Conservation (phyloP, 805 yeast genomes). For the Candida krabiensis region DNA sequence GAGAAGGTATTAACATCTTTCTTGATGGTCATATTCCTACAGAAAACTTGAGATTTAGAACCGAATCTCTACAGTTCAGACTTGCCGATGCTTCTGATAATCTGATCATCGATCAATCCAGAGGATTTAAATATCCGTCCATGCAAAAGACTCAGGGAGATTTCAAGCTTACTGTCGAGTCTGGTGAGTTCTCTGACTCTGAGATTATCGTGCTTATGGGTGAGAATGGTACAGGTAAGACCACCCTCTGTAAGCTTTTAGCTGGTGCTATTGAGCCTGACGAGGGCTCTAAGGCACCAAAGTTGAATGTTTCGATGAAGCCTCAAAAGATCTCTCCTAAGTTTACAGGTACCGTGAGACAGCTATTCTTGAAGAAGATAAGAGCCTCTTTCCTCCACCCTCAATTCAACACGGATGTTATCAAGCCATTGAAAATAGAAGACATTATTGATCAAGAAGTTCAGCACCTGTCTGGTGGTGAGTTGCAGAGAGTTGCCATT, state of each 20-base stretch:
- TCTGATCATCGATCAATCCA: conserved; percentile 71
- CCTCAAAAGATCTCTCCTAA: conserved; percentile 99
- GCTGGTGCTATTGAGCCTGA: conserved; percentile 95
- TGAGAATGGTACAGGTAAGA: conserved; percentile 99
- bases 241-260: conserved; percentile 91
- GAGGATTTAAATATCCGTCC: conserved; percentile 73
- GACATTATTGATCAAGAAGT: conserved; percentile 97
- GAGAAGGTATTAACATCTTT: conserved; percentile 99
- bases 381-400: conserved; percentile 92
- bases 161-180: conserved; percentile 76
- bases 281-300: conserved; percentile 74
- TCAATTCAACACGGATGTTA: conserved; percentile 97
- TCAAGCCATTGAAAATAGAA: conserved; percentile 91
- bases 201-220: conserved; percentile 99
- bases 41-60: conserved; percentile 95
- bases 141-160: conserved; percentile 95
- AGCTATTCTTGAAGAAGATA: conserved; percentile 93
- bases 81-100: conserved; percentile 86
- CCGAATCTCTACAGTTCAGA: conserved; percentile 92
- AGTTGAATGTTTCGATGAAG: conserved; percentile 92
- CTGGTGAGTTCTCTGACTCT: conserved; percentile 92
- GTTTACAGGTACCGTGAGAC: conserved; percentile 98
- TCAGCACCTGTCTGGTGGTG: conserved; percentile 98
- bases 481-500: conserved; percentile 98
- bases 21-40: conserved; percentile 97